Evolutionary conservation across 176 grass and related monocot species (phyloP).

Genomic region (sorghum (Sorghum bicolor)): Sorghum_bicolor_NCBIv3 NC_012870.2:18894501-18895000

Average conservation of each 20-base stretch:
- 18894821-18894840: constrained; percentile 21
- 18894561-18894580: constrained; percentile 43
- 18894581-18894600: constrained; percentile 37
- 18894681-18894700: constrained; percentile 12
- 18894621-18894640: constrained; percentile 46
- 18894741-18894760: background rate
- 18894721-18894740: constrained; percentile 22
- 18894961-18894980: constrained; percentile 8
- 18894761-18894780: background rate
- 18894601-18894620: constrained; percentile 50
- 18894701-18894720: background rate
- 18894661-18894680: background rate
- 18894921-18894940: constrained; percentile 14
- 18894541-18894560: background rate
- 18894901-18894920: constrained; percentile 3
- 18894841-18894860: background rate
- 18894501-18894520: constrained; percentile 3
- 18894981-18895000: constrained; percentile 24
- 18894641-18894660: constrained; percentile 33
- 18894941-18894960: constrained; percentile 20
- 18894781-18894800: background rate
- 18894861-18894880: too few relatives aligned
- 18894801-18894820: constrained; percentile 8
- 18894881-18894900: constrained; percentile 2
- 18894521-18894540: background rate